phyloP scores from a whole-genome alignment of 805 yeast species.

The Candida germanica region DNA sequence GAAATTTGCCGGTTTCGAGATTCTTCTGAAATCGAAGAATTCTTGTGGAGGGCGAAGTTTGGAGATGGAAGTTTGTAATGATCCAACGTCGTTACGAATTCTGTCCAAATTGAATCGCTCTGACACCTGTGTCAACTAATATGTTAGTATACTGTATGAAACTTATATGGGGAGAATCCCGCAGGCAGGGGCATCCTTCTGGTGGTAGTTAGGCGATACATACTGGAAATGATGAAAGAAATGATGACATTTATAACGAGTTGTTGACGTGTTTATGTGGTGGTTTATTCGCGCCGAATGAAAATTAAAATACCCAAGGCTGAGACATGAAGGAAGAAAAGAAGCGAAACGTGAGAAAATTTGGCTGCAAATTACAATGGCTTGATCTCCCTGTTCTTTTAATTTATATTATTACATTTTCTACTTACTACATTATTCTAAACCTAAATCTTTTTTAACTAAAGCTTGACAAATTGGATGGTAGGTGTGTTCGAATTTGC shows the following conservation, averaged over 20 bases:
- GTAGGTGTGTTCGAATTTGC: constrained; percentile 54
- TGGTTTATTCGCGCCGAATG: no score
- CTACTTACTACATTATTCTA: no score
- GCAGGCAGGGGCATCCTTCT: no score
- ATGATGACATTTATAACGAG: constrained; percentile 23
- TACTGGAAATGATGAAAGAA: constrained; percentile 39
- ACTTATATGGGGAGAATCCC: no score
- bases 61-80: constrained; percentile 62
- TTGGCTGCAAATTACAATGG: no score
- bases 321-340: no score
- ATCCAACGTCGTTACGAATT: constrained; percentile 42
- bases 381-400: no score
- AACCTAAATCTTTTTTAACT: constrained; percentile 81
- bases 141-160: constrained; percentile 4
- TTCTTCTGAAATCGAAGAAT: constrained; percentile 84
- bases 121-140: constrained; percentile 13
- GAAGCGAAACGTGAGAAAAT: no score
- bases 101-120: constrained; percentile 29
- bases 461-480: constrained; percentile 83
- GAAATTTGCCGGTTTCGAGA: constrained; percentile 87
- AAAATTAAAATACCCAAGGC: no score
- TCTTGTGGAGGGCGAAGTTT: constrained; percentile 87
- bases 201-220: constrained; percentile 20
- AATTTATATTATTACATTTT: no score
- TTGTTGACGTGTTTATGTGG: no score